These are phyloP conservation scores for Penicillium sp. DNA, from an alignment of 2,329 filamentous ascomycete genomes.

Conservation along the genomic window DNA sequence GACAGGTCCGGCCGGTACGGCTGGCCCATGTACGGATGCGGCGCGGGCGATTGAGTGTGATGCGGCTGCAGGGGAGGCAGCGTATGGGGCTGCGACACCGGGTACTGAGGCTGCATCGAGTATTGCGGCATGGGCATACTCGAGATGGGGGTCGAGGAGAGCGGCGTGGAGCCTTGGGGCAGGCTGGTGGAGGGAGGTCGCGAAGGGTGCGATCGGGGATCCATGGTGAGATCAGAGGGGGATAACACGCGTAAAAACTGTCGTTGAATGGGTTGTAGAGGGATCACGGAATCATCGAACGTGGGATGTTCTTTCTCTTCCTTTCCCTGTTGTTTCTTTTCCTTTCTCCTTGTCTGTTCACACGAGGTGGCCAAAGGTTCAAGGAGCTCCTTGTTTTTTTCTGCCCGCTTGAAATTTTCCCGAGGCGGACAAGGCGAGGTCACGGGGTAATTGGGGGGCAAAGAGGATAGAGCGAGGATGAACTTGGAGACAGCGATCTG, in stretches of 20 bases:
- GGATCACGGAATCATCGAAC: slow-evolving; percentile 44
- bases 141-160: slow-evolving; percentile 50
- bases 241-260: slow-evolving; percentile 3
- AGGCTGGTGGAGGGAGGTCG: slow-evolving; percentile 50
- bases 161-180: slow-evolving; percentile 49
- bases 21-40: slow-evolving; percentile 47
- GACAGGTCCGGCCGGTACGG: slow-evolving; percentile 48
- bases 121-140: slow-evolving; percentile 53
- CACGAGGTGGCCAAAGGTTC: neutral
- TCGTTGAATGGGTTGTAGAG: slow-evolving; percentile 5
- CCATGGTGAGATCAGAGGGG: slow-evolving; percentile 34
- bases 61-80: slow-evolving; percentile 53
- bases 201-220: slow-evolving; percentile 49
- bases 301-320: slow-evolving; percentile 11
- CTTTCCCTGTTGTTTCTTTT: slow-evolving; percentile 18
- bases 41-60: slow-evolving; percentile 49
- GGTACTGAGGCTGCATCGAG: slow-evolving; percentile 51
- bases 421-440: slow-evolving; percentile 22
- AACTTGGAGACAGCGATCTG: slow-evolving; percentile 10
- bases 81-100: slow-evolving; percentile 48
- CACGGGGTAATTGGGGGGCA: slow-evolving; percentile 27
- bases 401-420: slow-evolving; percentile 22
- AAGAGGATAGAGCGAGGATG: neutral
- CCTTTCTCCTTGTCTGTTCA: slow-evolving; percentile 15
- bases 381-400: slow-evolving; percentile 21